Base-by-base conservation (phyloP, 2,329 filamentous ascomycete species). In the Phoma herbarum region DNA sequence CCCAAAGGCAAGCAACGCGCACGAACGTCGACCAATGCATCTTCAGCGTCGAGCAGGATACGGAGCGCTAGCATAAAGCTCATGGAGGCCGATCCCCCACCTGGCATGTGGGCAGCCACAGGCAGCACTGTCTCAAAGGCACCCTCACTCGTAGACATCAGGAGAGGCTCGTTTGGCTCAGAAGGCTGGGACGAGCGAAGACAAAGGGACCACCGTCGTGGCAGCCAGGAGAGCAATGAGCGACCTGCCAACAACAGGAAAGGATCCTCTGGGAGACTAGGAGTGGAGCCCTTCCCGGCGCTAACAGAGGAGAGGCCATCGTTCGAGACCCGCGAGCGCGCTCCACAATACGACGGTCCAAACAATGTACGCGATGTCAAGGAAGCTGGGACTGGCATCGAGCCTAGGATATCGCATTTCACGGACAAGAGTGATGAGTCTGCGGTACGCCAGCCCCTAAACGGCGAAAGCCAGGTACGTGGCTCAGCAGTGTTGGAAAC, bases 41-140 rank as follows among this genome's bases (percentile, higher is more conserved):
- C 75, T 8, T 61, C 64, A 33, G 61, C 66, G 3, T 75, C 75
- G 12, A 70, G 53, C 50, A 70, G 70, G 18, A 62, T 79, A 28
- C 74, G 75, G 8, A 64, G 71, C 20, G 76, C 74, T 4, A 77
- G 75, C 37, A 65, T 77, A 52, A 78, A 72, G 60, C 59, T 76
- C 29, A 76, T 78, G 64, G 75, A 79, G 23, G 69, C 76, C 7
- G 65, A 75, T 44, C 71, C 75, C 8, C 78, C 78, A 3, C 72
- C 74, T 0, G 78, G 79, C 39, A 78, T 80, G 73, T 79, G 77
- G 79, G 78, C 80, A n/a, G 80, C 80, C 0, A 79, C 79, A 2
- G 80, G 78, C 12, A 70, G 65, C 8, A 72, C 72, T 6, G 78
- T 74, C 14, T 72, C 78, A 9, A 77, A 73, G 60, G 79, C 80